Evolutionary conservation across 257 asterid species (phyloP), one percentile per base, ranked within the genome.

Genomic region (Lavandula angustifolia): DNA sequence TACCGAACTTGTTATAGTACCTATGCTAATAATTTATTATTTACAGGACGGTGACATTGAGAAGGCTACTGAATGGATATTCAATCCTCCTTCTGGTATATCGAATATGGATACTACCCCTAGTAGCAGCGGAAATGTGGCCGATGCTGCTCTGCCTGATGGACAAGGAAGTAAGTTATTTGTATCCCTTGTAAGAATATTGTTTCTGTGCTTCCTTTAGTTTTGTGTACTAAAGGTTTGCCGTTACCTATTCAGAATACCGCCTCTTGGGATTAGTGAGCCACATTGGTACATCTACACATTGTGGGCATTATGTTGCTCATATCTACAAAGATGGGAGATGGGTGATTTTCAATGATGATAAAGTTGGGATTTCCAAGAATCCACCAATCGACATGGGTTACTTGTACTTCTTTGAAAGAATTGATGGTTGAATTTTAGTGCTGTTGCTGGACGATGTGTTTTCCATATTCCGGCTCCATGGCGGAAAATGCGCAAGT

Each of bases 281-380:
- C 84, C 97, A 90, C 82, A 90, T 94, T 1, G 97, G 99, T 41
- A 86, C 96, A 32, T 94, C 99, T 12, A 94, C 96, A 7, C 99
- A 90, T 62, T 94, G 99, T 70, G 99, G 99, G 64, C 99, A 94
- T 75, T 94, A 94, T 60, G 99, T 94, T 38, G 97, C 99, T 68
- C 97, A 90, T 67, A 73, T 94, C 60, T 34, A 73, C 70, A 94
- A 94, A 82, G 83, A 84, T 17, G 97, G 96, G 6, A 70, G 92
- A 67, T 89, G 99, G 99, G 87, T 80, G 76, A 94, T 94, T 32
- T 94, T 87, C 88, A 94, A 90, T 8, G 99, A 94, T 27, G 95
- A 83, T 14, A 94, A 94, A 79, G 96, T 94, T 31, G 97, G 83
- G 8, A 85, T 73, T 42, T 90, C 99, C 0, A 87, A 86, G 80